Base-by-base conservation (phyloP, 352 stramenopile species). In the Globisporangium megalacanthum region DNA sequence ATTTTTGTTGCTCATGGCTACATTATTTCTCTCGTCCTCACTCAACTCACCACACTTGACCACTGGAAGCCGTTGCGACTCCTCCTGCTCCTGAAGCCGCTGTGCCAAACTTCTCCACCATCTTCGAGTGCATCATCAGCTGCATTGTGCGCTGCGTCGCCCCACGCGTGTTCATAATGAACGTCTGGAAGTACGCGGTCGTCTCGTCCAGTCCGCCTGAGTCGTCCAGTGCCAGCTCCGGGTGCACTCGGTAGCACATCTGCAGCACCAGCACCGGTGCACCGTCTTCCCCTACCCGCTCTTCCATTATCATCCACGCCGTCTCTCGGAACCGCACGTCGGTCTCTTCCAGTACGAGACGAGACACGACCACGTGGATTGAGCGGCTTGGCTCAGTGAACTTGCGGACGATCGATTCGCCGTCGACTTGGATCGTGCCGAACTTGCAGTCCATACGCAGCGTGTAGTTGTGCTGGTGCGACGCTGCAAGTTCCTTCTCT, bases 301-400 rank as follows among this genome's bases (percentile, higher is more conserved):
- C 37, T 3, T 3, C 2, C 41, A 58, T 44, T 17, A 58, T 42
- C 41, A 58, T 42, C 39, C 53, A 51, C 10, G 14, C 53, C 1
- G 15, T 36, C 9, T 52, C 22, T 13, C 44, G 25, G 20, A 58
- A 51, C 0, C n/a, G 37, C 15, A 60, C 33, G 10, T 46, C 45
- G 3, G 45, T 53, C 11, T 25, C 54, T 13, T 39, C 45, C 7
- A 53, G n/a, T 20, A 20, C 25, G 25, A 53, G 44, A 20, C 15
- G 39, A 0, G 54, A 46, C 29, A 25, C 44, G 11, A 52, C 50
- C 7, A 22, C 49, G 35, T 50, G 22, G n/a, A 61, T 22, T 6
- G 19, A 20, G 25, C 56, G 56, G 29, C 51, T 6, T 11, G 37
- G 22, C 19, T 61, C 41, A 11, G 29, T 39, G 29, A 61, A 61